Conservation (phyloP, 768 basidiomycete species). For the Hericium erinaceus region DNA sequence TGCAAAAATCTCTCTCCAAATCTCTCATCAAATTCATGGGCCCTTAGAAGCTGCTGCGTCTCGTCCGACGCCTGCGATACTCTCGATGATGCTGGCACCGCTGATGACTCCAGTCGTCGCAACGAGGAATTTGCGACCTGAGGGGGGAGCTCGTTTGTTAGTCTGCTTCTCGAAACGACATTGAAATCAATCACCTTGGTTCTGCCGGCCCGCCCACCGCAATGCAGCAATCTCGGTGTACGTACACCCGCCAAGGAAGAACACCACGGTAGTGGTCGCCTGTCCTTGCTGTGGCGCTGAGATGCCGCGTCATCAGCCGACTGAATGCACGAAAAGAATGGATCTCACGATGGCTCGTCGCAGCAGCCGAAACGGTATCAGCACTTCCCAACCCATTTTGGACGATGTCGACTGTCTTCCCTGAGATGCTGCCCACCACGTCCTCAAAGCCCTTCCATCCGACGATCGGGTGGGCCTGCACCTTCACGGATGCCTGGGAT, state of each 20-base stretch:
- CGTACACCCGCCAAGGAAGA: slow-evolving; percentile 96
- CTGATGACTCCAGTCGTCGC: slow-evolving; percentile 88
- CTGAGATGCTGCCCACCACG: slow-evolving; percentile 70
- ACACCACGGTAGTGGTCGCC: slow-evolving; percentile 79
- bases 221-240: slow-evolving; percentile 95
- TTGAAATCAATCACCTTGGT: slow-evolving; percentile 45
- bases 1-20: too few species aligned
- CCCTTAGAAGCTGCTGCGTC: slow-evolving; percentile 31
- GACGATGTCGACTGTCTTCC: slow-evolving; percentile 73
- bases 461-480: slow-evolving; percentile 83
- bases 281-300: slow-evolving; percentile 37
- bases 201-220: slow-evolving; percentile 84
- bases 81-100: slow-evolving; percentile 63
- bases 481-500: slow-evolving; percentile 34
- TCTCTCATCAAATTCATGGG: slow-evolving; percentile 27
- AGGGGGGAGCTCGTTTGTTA: not conserved
- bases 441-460: slow-evolving; percentile 99
- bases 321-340: not conserved
- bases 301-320: not conserved
- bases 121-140: slow-evolving; percentile 82
- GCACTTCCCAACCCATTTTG: slow-evolving; percentile 31
- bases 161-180: not conserved
- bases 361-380: slow-evolving; percentile 18
- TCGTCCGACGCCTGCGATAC: slow-evolving; percentile 43
- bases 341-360: slow-evolving; percentile 28